A percentile compares a stretch with the other conserved stretches of the same genome.
Conservation (phyloP, 805 yeast genomes). For the Hanseniaspora hatyaiensis region DNA sequence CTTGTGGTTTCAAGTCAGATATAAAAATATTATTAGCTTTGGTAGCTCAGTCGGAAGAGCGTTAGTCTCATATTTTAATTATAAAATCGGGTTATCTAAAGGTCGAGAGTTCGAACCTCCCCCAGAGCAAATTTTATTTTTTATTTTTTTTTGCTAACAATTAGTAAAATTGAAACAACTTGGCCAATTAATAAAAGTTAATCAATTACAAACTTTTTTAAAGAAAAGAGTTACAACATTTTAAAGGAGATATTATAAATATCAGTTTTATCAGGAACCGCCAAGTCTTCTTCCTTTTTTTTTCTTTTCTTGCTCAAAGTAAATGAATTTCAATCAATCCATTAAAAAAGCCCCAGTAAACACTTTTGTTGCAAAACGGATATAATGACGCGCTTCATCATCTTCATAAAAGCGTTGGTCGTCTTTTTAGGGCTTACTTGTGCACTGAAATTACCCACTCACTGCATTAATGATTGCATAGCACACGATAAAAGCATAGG, state of each 20-base stretch:
- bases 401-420: background rate
- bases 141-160: background rate
- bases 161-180: background rate
- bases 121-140: constrained; percentile 29
- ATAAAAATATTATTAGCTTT: constrained; percentile 24
- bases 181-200: background rate
- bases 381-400: background rate
- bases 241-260: too few relatives aligned
- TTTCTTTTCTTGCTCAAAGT: too few relatives aligned
- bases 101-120: constrained; percentile 40
- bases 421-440: background rate
- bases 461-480: constrained; percentile 6
- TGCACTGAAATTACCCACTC: constrained; percentile 8
- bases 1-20: background rate
- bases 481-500: background rate
- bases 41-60: constrained; percentile 41
- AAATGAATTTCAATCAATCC: too few relatives aligned
- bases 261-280: background rate
- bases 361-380: background rate
- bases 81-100: constrained; percentile 26
- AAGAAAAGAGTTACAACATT: background rate
- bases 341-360: background rate
- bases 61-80: constrained; percentile 35
- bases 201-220: background rate
- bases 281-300: background rate